phyloP scores from a whole-genome alignment of 768 basidiomycete genomes.

The Suillus weaverae region DNA sequence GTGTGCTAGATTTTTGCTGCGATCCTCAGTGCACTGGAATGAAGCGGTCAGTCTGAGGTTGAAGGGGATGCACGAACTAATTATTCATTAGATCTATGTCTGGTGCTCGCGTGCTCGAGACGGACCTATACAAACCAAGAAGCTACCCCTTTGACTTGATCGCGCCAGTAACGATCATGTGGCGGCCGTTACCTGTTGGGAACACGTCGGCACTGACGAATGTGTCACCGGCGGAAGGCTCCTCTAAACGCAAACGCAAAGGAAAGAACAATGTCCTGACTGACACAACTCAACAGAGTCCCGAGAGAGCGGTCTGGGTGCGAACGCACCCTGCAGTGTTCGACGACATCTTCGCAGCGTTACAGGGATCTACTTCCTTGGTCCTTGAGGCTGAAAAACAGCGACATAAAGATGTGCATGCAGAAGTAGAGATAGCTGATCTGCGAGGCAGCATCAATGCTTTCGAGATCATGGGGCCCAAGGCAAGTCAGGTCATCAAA shows the following conservation, averaged over 20 bases:
- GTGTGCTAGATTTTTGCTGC: conserved; percentile 53
- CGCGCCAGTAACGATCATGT: conserved; percentile 71
- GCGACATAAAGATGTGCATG: conserved; percentile 19
- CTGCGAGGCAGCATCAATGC: conserved; percentile 69
- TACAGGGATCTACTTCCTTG: conserved; percentile 53
- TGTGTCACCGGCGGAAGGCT: conserved; percentile 8
- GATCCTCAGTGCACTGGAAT: conserved; percentile 70
- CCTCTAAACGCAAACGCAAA: conserved; percentile 21
- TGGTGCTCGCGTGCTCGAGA: conserved; percentile 68
- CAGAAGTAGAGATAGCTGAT: conserved; percentile 66
- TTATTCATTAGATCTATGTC: conserved; percentile 49
- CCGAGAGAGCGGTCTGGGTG: conserved; percentile 63
- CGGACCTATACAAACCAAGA: conserved; percentile 60
- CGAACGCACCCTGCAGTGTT: conserved; percentile 77
- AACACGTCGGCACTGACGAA: neutral
- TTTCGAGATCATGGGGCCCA: conserved; percentile 91
- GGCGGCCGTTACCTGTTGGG: conserved; percentile 47
- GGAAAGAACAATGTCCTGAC: conserved; percentile 20
- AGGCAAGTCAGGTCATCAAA: conserved; percentile 70
- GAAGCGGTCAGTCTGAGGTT: conserved; percentile 45
- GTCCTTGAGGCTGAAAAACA: conserved; percentile 41
- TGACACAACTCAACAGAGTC: conserved; percentile 12
- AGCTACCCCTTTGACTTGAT: conserved; percentile 71
- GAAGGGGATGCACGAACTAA: neutral
- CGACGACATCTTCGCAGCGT: conserved; percentile 50